phyloP scores from a whole-genome alignment of 2,329 filamentous ascomycete genomes.

The Sporothrix humicola region DNA sequence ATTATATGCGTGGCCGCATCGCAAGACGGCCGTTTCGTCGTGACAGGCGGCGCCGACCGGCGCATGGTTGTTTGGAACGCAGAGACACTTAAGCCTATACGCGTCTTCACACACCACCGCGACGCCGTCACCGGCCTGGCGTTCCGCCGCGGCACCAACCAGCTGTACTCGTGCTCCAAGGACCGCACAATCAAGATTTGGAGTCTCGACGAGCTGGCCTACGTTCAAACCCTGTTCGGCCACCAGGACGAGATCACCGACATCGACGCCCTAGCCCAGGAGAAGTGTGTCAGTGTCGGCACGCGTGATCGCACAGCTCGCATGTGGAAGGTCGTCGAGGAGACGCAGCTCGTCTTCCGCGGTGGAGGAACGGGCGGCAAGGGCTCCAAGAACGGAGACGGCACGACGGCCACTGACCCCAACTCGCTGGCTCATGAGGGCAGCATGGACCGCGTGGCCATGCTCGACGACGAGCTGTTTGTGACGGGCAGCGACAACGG shows the following conservation, averaged over 20 bases:
- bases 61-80: slow-evolving; percentile 89
- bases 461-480: slow-evolving; percentile 86
- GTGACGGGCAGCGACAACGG: slow-evolving; percentile 95
- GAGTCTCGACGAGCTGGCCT: slow-evolving; percentile 89
- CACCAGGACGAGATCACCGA: slow-evolving; percentile 91
- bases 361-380: slow-evolving; percentile 67
- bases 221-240: slow-evolving; percentile 93
- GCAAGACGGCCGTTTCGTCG: slow-evolving; percentile 86
- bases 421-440: slow-evolving; percentile 66
- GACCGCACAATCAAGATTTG: slow-evolving; percentile 96
- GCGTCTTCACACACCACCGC: slow-evolving; percentile 88
- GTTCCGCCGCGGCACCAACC: slow-evolving; percentile 86
- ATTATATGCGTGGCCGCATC: slow-evolving; percentile 88
- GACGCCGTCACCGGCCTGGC: slow-evolving; percentile 83
- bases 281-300: slow-evolving; percentile 89
- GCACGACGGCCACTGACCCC: slow-evolving; percentile 40
- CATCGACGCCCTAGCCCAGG: slow-evolving; percentile 80
- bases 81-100: slow-evolving; percentile 74
- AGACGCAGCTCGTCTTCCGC: slow-evolving; percentile 93
- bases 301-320: slow-evolving; percentile 89
- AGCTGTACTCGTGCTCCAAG: slow-evolving; percentile 87
- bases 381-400: slow-evolving; percentile 48
- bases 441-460: slow-evolving; percentile 88
- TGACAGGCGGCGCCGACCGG: slow-evolving; percentile 84
- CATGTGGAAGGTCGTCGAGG: slow-evolving; percentile 94